A percentile compares a stretch with the other conserved stretches of the same genome.
Conservation (phyloP, 192 early-diverging fungal species). For the Entophlyctis luteolus region DNA sequence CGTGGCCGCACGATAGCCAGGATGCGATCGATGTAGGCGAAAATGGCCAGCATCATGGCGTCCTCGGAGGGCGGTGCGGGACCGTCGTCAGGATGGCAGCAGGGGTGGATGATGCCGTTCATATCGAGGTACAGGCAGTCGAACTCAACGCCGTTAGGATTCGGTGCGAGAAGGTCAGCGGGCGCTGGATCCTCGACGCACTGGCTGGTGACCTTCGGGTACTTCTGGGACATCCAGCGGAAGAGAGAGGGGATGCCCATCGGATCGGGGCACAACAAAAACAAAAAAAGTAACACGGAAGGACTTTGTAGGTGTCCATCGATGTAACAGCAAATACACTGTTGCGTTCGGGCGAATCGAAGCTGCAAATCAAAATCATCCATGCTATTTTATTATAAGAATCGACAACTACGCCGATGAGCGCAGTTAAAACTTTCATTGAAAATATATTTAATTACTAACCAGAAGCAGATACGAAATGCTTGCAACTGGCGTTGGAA, state of each 20-base stretch:
- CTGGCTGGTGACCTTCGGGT: conserved; percentile 47
- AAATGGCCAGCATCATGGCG: conserved; percentile 94
- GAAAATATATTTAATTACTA: too few species aligned
- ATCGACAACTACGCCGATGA: too few species aligned
- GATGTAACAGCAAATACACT: too few species aligned
- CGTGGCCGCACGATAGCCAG: conserved; percentile 88
- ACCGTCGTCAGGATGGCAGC: conserved; percentile 58
- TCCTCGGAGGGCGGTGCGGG: conserved; percentile 57
- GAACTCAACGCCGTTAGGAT: conserved; percentile 87
- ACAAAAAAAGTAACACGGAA: too few species aligned
- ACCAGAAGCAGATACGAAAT: too few species aligned
- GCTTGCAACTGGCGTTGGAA: too few species aligned
- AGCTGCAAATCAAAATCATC: too few species aligned
- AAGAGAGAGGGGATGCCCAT: conserved; percentile 43
- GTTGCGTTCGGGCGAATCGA: too few species aligned
- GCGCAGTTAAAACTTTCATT: too few species aligned
- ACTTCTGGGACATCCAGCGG: conserved; percentile 55
- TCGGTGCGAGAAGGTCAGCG: conserved; percentile 80
- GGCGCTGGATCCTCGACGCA: conserved; percentile 80
- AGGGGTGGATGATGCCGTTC: conserved; percentile 82
- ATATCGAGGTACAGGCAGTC: conserved; percentile 60
- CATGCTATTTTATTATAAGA: too few species aligned
- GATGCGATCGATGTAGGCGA: conserved; percentile 94
- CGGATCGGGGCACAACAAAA: too few species aligned
- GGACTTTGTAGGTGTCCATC: too few species aligned